A percentile compares a stretch with the other conserved stretches of the same genome.
Evolutionary conservation across 768 basidiomycete genomes (phyloP).

Genomic region (Kwoniella mangroviensis): DNA sequence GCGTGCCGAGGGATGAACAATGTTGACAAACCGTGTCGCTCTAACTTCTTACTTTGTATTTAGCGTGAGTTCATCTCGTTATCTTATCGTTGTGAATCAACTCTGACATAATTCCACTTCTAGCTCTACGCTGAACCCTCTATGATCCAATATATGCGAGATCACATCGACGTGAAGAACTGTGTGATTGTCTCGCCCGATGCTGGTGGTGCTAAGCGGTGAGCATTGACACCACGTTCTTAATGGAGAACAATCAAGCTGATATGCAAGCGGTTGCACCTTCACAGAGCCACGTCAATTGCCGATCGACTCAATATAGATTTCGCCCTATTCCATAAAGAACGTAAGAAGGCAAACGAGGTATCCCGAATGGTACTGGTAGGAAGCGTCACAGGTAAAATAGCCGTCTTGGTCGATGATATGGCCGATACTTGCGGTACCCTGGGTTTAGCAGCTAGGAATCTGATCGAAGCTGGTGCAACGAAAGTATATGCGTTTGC

Average conservation of each 20-base stretch:
- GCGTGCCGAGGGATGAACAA: background rate
- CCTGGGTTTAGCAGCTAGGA: slow-evolving; percentile 78
- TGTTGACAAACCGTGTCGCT: slow-evolving; percentile 5
- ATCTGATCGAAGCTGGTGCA: slow-evolving; percentile 88
- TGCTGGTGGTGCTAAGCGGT: slow-evolving; percentile 98
- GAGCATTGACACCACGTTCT: slow-evolving; percentile 49
- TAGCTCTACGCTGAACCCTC: slow-evolving; percentile 88
- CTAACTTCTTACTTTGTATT: background rate
- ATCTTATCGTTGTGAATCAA: background rate
- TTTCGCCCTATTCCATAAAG: slow-evolving; percentile 93
- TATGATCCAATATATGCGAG: slow-evolving; percentile 91
- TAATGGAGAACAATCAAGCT: background rate
- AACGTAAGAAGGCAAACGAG: slow-evolving; percentile 71
- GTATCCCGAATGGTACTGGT: slow-evolving; percentile 74
- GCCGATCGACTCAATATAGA: slow-evolving; percentile 94
- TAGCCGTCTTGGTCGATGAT: slow-evolving; percentile 95
- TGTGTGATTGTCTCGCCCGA: slow-evolving; percentile 94
- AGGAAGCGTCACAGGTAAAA: slow-evolving; percentile 91
- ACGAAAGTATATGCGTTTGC: slow-evolving; percentile 83
- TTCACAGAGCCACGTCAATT: slow-evolving; percentile 79
- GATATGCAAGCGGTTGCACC: slow-evolving; percentile 1
- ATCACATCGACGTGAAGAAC: slow-evolving; percentile 82
- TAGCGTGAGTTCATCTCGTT: slow-evolving; percentile 25
- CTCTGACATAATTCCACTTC: background rate
- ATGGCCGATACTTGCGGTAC: slow-evolving; percentile 97